A percentile compares a stretch with the other conserved stretches of the same genome.
Evolutionary conservation across 2,329 filamentous ascomycete genomes (phyloP).

Genomic region (Penicillium freii): DNA sequence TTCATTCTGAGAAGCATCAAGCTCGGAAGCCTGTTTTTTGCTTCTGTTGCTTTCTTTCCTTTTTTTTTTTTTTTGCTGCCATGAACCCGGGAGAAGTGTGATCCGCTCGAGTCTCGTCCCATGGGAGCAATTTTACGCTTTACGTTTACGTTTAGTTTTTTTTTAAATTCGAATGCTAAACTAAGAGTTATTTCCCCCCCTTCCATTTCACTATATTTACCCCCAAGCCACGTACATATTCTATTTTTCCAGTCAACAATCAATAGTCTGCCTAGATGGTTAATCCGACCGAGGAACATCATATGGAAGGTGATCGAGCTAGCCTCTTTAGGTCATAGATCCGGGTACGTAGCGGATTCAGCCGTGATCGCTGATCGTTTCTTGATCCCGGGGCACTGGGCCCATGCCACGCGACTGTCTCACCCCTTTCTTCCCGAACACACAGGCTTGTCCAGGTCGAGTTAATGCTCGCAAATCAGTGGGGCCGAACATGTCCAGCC

Average conservation of each 20-base stretch:
- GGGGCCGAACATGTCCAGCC: slow-evolving; percentile 3
- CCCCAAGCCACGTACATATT: neutral
- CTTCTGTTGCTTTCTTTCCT: neutral
- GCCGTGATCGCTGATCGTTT: slow-evolving; percentile 14
- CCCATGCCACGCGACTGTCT: slow-evolving; percentile 13
- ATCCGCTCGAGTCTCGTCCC: slow-evolving; percentile 1
- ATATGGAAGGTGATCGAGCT: neutral
- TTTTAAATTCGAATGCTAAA: neutral
- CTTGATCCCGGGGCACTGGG: slow-evolving; percentile 9
- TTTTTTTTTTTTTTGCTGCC: neutral
- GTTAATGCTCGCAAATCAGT: slow-evolving; percentile 8
- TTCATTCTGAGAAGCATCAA: neutral
- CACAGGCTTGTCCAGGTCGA: neutral
- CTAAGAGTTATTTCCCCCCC: neutral
- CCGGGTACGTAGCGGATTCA: slow-evolving; percentile 13
- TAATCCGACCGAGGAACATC: neutral
- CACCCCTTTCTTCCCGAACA: slow-evolving; percentile 8
- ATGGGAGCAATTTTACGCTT: neutral
- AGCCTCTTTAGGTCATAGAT: slow-evolving; percentile 12
- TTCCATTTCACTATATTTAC: neutral
- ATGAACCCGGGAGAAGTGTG: slow-evolving; percentile 4
- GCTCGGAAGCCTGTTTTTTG: neutral
- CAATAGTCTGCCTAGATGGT: slow-evolving; percentile 1
- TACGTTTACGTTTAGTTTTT: slow-evolving; percentile 3
- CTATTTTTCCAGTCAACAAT: neutral